Percentiles rank a stretch among this genome's conserved stretches.
phyloP scores from a whole-genome alignment of 2,329 filamentous ascomycete genomes.

The Macrophomina phaseolina region DNA sequence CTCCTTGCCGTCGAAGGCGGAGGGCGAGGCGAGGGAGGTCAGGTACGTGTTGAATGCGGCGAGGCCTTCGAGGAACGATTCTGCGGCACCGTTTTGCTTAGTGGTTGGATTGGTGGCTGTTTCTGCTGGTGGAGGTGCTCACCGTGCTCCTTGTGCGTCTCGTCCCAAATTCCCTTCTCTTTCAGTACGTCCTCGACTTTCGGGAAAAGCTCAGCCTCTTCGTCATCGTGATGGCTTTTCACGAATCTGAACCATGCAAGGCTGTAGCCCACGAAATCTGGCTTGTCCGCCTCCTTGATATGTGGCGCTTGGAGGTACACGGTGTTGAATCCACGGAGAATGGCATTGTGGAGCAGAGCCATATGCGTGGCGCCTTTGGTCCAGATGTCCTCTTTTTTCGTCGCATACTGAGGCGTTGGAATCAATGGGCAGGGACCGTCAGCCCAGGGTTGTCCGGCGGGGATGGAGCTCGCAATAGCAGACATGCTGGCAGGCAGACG shows the following conservation, averaged over 20 bases:
- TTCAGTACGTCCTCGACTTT: slow-evolving; percentile 40
- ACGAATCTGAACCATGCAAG: slow-evolving; percentile 43
- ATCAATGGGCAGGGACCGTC: slow-evolving; percentile 39
- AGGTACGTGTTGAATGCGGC: slow-evolving; percentile 37
- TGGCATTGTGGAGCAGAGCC: slow-evolving; percentile 48
- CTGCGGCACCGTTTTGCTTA: slow-evolving; percentile 30
- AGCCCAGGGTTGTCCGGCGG: slow-evolving; percentile 36
- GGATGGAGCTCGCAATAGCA: neutral
- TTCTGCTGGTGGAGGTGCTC: slow-evolving; percentile 1
- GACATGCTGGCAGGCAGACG: slow-evolving; percentile 20
- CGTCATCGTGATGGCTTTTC: slow-evolving; percentile 45
- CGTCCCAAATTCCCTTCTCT: slow-evolving; percentile 38
- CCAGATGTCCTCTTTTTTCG: slow-evolving; percentile 42
- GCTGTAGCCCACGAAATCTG: slow-evolving; percentile 45
- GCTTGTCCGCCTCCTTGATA: slow-evolving; percentile 38
- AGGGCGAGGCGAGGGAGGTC: slow-evolving; percentile 30
- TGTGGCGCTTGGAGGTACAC: slow-evolving; percentile 47
- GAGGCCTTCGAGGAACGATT: slow-evolving; percentile 39
- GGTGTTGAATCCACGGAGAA: slow-evolving; percentile 48
- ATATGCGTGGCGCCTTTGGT: slow-evolving; percentile 44
- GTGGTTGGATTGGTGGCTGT: neutral
- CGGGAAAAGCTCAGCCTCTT: slow-evolving; percentile 44
- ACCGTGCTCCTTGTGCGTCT: slow-evolving; percentile 44
- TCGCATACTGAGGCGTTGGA: slow-evolving; percentile 38
- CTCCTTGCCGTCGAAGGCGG: slow-evolving; percentile 35